Conservation (phyloP, 1,284 basidiomycete genomes). For the Cutaneotrichosporon cutaneum region DNA sequence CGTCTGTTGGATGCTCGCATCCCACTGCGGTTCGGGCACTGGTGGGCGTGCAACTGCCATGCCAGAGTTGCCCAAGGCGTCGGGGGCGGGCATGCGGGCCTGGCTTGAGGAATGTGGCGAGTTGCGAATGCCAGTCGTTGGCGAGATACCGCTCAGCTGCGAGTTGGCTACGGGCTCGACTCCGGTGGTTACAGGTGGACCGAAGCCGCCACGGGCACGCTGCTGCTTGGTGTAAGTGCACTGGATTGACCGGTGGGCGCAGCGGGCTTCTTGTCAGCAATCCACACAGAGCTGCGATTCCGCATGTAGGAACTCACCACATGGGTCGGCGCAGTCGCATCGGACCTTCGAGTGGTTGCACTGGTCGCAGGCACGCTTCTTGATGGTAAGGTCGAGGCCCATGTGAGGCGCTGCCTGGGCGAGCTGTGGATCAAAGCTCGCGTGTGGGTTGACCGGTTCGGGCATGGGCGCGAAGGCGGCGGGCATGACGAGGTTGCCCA, state of each 20-base stretch:
- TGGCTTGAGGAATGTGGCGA: not conserved
- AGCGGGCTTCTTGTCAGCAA: slow-evolving; percentile 63
- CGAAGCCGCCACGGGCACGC: slow-evolving; percentile 16
- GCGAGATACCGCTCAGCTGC: not conserved
- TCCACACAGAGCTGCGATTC: not conserved
- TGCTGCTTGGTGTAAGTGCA: slow-evolving; percentile 79
- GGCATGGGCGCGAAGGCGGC: not conserved
- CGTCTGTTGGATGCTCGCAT: slow-evolving; percentile 4
- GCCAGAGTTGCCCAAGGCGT: not conserved
- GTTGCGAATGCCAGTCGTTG: not conserved
- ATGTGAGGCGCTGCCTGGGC: not conserved
- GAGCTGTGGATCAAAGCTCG: slow-evolving; percentile 8
- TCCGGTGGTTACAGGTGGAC: not conserved
- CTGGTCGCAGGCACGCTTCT: slow-evolving; percentile 66
- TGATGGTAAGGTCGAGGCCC: slow-evolving; percentile 23
- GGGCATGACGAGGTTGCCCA: slow-evolving; percentile 8
- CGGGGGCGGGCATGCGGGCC: not conserved
- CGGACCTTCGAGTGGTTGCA: slow-evolving; percentile 76
- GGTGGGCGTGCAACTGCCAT: slow-evolving; percentile 5
- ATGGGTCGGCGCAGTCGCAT: slow-evolving; percentile 77
- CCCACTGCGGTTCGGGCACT: slow-evolving; percentile 13
- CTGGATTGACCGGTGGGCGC: slow-evolving; percentile 66
- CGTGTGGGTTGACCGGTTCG: slow-evolving; percentile 49
- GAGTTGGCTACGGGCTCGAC: not conserved
- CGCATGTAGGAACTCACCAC: slow-evolving; percentile 55